These are phyloP conservation scores for Candida jianshihensis DNA, from an alignment of 805 yeast species.

Conservation along the genomic window DNA sequence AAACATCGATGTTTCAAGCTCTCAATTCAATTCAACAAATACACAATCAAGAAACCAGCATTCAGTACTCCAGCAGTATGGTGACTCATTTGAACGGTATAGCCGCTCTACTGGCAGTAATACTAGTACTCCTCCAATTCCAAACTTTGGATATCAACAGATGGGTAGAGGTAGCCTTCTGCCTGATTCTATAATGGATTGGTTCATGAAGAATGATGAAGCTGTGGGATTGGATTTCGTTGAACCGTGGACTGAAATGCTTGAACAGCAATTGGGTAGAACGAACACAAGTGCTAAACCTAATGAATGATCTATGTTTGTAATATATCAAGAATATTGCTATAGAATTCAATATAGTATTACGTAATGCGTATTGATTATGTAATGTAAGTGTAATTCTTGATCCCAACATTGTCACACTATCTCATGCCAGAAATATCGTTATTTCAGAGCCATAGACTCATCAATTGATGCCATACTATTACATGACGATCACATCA, in stretches of 20 bases:
- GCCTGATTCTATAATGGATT: conserved; percentile 36
- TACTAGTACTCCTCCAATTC: background rate
- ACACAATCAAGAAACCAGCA: too few species aligned
- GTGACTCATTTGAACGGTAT: background rate
- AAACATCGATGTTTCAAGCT: too few species aligned
- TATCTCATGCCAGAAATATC: too few species aligned
- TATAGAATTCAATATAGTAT: too few species aligned
- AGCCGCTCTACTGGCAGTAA: conserved; percentile 4
- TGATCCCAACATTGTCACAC: background rate
- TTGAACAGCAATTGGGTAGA: conserved; percentile 50
- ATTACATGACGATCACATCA: too few species aligned
- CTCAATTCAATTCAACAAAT: too few species aligned
- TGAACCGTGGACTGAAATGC: conserved; percentile 76
- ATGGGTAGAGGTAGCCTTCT: conserved; percentile 12
- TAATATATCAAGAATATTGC: too few species aligned
- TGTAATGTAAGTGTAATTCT: too few species aligned
- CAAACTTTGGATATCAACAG: conserved; percentile 18
- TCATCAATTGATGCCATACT: too few species aligned
- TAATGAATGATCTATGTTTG: background rate
- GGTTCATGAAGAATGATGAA: conserved; percentile 40
- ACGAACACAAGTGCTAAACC: conserved; percentile 8
- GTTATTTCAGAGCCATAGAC: too few species aligned
- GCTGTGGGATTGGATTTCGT: conserved; percentile 53
- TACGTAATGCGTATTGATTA: too few species aligned
- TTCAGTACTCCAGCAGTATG: too few species aligned